Base-by-base conservation (phyloP, 2,329 filamentous ascomycete genomes). In the Iodosphaeria phyllophila region DNA sequence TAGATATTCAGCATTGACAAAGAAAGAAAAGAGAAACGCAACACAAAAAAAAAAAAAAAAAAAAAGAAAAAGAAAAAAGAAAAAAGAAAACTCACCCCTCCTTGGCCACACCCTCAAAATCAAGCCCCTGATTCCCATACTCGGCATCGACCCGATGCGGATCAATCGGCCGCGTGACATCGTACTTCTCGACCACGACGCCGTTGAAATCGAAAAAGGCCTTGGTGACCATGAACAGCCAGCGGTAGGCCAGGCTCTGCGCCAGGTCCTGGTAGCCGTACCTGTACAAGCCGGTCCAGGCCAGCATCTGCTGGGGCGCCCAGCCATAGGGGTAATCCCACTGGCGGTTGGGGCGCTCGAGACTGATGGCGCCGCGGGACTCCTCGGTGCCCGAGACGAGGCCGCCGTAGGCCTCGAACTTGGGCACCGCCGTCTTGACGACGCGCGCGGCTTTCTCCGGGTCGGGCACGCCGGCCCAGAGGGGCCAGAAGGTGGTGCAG, bases 281-380 rank as follows among this genome's bases (percentile, higher is more conserved):
- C 11, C 84, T 74, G 40, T 83, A 66, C 30, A 98, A 58, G 3
- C 84, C 89, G 1, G 80, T 84, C 89, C 89, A 98, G 1, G 89
- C 86, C 20, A 98, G 68, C 56, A 98, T 95, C 56, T 98, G 89
- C 58, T 98, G 89, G 16, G 89, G 89, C 28, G 89, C 89, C 89
- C 89, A 98, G 30, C 89, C 89, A 44, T 89, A 95, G 1, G 89
- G 89, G 46, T 83, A 95, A 47, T 98, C 89, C 89, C 89, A 98
- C 47, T 98, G 89, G 38, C 89, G 72, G 48, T 93, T 95, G 6
- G 89, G 89, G 23, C 86, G 67, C 38, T 84, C 69, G 19, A 93
- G 51, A 8, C 77, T 73, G 32, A 92, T 58, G 16, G 61, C 56
- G 20, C 89, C 89, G 22, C 89, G 77, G 27, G 82, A 92, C 48